Evolutionary conservation across 2,329 filamentous ascomycete species (phyloP).

Genomic region (Xylariaceae sp.): DNA sequence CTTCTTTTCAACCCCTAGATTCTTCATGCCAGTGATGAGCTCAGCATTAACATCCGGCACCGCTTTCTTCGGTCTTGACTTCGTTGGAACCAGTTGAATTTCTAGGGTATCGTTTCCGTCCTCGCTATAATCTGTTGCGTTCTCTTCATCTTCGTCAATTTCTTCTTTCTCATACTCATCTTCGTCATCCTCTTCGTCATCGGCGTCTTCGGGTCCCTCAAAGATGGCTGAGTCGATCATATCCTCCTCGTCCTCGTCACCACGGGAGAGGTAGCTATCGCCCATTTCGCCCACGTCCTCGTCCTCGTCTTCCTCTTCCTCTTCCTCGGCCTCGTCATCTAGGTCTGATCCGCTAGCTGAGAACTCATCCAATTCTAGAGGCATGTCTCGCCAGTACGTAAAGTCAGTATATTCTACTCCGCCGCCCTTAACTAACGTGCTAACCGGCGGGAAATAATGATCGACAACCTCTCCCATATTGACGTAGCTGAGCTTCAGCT

Average conservation of each 20-base stretch:
- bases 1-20: slow-evolving; percentile 56
- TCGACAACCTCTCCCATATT: slow-evolving; percentile 97
- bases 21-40: slow-evolving; percentile 65
- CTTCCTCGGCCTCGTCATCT: slow-evolving; percentile 49
- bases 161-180: slow-evolving; percentile 43
- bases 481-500: slow-evolving; percentile 95
- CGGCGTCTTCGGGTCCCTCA: slow-evolving; percentile 46
- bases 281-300: slow-evolving; percentile 53
- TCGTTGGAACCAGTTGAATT: slow-evolving; percentile 24
- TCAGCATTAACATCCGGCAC: slow-evolving; percentile 60
- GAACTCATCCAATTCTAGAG: slow-evolving; percentile 86
- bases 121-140: slow-evolving; percentile 41
- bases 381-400: slow-evolving; percentile 89
- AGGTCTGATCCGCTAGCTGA: slow-evolving; percentile 71
- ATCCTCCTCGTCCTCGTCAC: slow-evolving; percentile 51
- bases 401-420: slow-evolving; percentile 98
- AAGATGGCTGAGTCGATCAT: slow-evolving; percentile 51
- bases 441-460: slow-evolving; percentile 95
- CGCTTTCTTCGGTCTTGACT: slow-evolving; percentile 29
- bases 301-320: slow-evolving; percentile 54
- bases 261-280: slow-evolving; percentile 53
- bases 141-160: slow-evolving; percentile 46
- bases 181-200: slow-evolving; percentile 45
- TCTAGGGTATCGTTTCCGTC: slow-evolving; percentile 34
- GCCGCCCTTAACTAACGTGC: slow-evolving; percentile 83